Evolutionary conservation across 495 filamentous ascomycete species (phyloP).

Genomic region (Penicillium malachiteum): DNA sequence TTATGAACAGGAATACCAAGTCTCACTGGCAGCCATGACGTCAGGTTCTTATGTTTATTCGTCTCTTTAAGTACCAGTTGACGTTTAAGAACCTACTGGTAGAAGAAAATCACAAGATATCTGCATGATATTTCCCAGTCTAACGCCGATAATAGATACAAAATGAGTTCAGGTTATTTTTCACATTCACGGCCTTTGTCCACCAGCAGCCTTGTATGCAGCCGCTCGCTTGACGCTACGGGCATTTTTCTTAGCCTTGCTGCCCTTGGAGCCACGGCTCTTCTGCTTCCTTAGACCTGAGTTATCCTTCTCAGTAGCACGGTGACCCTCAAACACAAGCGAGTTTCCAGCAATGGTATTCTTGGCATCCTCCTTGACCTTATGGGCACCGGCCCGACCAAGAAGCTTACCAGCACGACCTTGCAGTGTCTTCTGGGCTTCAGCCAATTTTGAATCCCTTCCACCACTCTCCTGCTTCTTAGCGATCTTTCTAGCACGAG

Average conservation of each 20-base stretch:
- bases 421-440: constrained; percentile 67
- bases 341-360: constrained; percentile 47
- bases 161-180: not conserved
- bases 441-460: constrained; percentile 56
- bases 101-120: constrained; percentile 8
- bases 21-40: too few species aligned
- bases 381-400: constrained; percentile 71
- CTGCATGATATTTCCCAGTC: constrained; percentile 20
- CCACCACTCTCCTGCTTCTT: constrained; percentile 58
- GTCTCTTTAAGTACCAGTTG: too few species aligned
- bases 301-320: constrained; percentile 69
- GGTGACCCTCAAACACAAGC: constrained; percentile 86
- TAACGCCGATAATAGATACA: constrained; percentile 25
- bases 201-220: constrained; percentile 63
- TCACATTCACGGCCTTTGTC: constrained; percentile 37
- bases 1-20: too few species aligned
- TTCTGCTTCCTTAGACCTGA: constrained; percentile 56
- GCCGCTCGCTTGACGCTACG: constrained; percentile 58
- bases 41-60: too few species aligned
- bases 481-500: constrained; percentile 72
- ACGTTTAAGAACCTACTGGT: too few species aligned
- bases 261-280: constrained; percentile 54
- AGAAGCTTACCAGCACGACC: constrained; percentile 82
- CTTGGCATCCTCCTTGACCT: constrained; percentile 51
- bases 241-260: constrained; percentile 51